phyloP scores from a whole-genome alignment of 495 filamentous ascomycete genomes.

The Daldinia vernicosa region DNA sequence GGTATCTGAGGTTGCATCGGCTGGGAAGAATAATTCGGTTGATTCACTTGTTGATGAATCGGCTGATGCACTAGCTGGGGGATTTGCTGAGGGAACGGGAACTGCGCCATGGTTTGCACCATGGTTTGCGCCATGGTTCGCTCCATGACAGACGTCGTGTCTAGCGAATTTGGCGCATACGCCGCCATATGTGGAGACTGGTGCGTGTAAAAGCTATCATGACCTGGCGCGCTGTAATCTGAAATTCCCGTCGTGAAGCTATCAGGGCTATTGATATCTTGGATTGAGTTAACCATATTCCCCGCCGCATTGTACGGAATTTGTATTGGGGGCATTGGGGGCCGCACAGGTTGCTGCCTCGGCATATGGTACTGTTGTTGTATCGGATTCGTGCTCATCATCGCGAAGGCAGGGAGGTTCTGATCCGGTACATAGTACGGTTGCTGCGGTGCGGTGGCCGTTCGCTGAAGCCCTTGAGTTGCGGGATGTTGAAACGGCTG shows the following conservation, averaged over 20 bases:
- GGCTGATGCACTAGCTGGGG: slow-evolving; percentile 46
- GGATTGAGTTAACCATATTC: slow-evolving; percentile 50
- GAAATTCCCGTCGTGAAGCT: slow-evolving; percentile 60
- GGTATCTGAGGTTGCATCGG: slow-evolving; percentile 42
- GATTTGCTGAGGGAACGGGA: slow-evolving; percentile 36
- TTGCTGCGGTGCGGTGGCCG: slow-evolving; percentile 54
- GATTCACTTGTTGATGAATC: slow-evolving; percentile 34
- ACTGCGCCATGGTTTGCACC: slow-evolving; percentile 47
- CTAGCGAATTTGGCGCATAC: slow-evolving; percentile 53
- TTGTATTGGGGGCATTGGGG: slow-evolving; percentile 52
- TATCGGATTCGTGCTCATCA: slow-evolving; percentile 60
- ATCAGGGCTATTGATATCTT: slow-evolving; percentile 61
- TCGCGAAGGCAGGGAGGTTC: slow-evolving; percentile 61
- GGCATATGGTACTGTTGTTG: slow-evolving; percentile 56
- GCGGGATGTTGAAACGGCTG: slow-evolving; percentile 45
- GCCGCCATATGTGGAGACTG: slow-evolving; percentile 53
- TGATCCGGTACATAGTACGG: slow-evolving; percentile 61
- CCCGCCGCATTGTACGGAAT: slow-evolving; percentile 51
- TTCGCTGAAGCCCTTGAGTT: slow-evolving; percentile 51
- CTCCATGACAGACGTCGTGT: slow-evolving; percentile 50
- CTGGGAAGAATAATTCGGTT: slow-evolving; percentile 40
- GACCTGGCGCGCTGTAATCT: slow-evolving; percentile 53
- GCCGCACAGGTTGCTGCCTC: slow-evolving; percentile 53
- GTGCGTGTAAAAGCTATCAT: slow-evolving; percentile 58
- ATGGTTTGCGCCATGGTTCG: slow-evolving; percentile 46